Evolutionary conservation across 176 grass and related monocot species (phyloP), one percentile per base, ranked within the genome.

Genomic region (Neostapfia colusana): DNA sequence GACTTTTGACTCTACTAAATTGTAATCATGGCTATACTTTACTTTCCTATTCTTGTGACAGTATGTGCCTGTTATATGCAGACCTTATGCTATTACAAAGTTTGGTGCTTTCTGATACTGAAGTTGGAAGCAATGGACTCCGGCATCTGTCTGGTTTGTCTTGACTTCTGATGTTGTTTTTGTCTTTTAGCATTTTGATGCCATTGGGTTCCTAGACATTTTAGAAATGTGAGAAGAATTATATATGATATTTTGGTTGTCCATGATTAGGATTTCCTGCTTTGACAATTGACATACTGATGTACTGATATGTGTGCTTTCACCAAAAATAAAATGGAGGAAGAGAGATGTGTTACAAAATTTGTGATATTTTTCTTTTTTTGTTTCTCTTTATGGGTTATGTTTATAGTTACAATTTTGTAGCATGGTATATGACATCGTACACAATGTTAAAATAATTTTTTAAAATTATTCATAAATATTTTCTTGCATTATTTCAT

Each of bases 61-160:
- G 1, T 63, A 60, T 83, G 20, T 34, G 35, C 43, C 28, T 38
- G 25, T 81, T 40, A 73, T 48, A 46, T 91, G 81, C 67, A 99
- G 95, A 82, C 44, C 87, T 95, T 83, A 26, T 95, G 70, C 83
- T 86, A 44, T 59, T 95, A 72, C 89, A 79, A 92, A 90, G 72
- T 66, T 88, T 99, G 83, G 89, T 84, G 27, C 76, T 99, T 56
- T 98, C 95, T 63, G 95, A 95, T 66, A 95, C 85, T n/a, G 87
- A 80, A 80, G 83, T 94, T 79, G 95, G 95, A 76, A 95, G 51
- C 83, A 92, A 65, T 54, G 91, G 91, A 44, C 80, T 98, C 24
- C 77, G 39, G 17, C 87, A 98, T 90, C 69, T 98, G 24, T 92
- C 95, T 65, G 91, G 91, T 97, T 66, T 72, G 87, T 84, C 38